Conservation (phyloP, 2,329 filamentous ascomycete genomes). For the Trichoderma brevicompactum region DNA sequence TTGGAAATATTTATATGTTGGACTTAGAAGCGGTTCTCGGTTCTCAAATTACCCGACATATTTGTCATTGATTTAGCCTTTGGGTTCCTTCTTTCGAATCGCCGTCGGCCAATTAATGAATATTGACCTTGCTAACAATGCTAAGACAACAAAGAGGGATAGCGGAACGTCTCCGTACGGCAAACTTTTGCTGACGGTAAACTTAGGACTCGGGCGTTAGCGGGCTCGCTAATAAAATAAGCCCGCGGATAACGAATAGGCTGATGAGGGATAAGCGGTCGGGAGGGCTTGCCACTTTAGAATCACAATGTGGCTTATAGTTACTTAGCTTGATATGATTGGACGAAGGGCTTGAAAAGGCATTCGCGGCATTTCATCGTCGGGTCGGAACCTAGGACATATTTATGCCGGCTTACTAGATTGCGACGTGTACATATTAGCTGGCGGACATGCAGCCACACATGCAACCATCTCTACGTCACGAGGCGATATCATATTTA, state of each 20-base stretch:
- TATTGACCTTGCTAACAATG: background rate
- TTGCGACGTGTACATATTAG: background rate
- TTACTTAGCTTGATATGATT: background rate
- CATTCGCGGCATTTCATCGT: background rate
- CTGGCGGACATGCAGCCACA: background rate
- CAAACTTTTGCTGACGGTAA: no score
- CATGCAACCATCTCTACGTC: background rate
- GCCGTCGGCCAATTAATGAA: background rate
- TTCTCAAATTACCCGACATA: background rate
- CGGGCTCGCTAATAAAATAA: background rate
- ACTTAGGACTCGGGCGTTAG: no score
- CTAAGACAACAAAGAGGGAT: no score
- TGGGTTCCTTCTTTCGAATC: background rate
- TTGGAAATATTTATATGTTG: background rate
- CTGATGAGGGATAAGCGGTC: background rate
- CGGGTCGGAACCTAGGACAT: background rate
- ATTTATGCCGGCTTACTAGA: background rate
- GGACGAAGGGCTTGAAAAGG: background rate
- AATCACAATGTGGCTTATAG: background rate
- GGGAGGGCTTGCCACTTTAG: background rate
- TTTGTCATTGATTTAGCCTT: background rate
- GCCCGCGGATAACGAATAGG: background rate
- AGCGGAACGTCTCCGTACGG: no score
- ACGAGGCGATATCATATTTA: background rate
- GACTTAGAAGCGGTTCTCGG: background rate